These are phyloP conservation scores for Candida buenavistaensis DNA, from an alignment of 1,139 yeast genomes.

Conservation along the genomic window DNA sequence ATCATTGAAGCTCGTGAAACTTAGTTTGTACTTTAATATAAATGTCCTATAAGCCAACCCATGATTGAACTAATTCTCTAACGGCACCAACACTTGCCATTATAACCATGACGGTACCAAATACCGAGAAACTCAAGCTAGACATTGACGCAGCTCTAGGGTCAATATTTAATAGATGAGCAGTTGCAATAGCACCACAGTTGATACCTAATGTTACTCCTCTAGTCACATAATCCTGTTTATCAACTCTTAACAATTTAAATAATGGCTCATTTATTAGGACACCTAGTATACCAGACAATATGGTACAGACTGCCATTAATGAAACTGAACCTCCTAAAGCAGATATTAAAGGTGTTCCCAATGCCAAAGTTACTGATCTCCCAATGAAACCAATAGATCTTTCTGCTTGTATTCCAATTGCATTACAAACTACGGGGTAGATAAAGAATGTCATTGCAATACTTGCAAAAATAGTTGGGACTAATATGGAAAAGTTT, in stretches of 20 bases:
- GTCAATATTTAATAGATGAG: constrained; percentile 64
- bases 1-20: constrained; percentile 31
- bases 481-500: constrained; percentile 58
- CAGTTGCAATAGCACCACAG: constrained; percentile 83
- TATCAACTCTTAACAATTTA: constrained; percentile 51
- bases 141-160: constrained; percentile 84
- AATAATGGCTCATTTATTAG: constrained; percentile 56
- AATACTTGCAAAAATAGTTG: constrained; percentile 60
- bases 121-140: constrained; percentile 66
- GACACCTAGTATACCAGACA: constrained; percentile 78
- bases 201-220: constrained; percentile 77
- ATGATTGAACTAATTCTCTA: constrained; percentile 25
- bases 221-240: constrained; percentile 69
- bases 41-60: constrained; percentile 26
- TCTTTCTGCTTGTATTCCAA: constrained; percentile 61
- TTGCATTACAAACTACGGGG: constrained; percentile 63
- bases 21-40: not conserved
- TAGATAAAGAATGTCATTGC: constrained; percentile 63
- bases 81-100: constrained; percentile 56
- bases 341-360: constrained; percentile 67
- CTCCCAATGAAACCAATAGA: constrained; percentile 78
- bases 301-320: constrained; percentile 77
- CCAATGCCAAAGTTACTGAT: constrained; percentile 79
- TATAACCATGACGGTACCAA: constrained; percentile 72
- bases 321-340: constrained; percentile 69